Conservation (phyloP, 2,329 filamentous ascomycete genomes). For the Coniochaeta hoffmannii region DNA sequence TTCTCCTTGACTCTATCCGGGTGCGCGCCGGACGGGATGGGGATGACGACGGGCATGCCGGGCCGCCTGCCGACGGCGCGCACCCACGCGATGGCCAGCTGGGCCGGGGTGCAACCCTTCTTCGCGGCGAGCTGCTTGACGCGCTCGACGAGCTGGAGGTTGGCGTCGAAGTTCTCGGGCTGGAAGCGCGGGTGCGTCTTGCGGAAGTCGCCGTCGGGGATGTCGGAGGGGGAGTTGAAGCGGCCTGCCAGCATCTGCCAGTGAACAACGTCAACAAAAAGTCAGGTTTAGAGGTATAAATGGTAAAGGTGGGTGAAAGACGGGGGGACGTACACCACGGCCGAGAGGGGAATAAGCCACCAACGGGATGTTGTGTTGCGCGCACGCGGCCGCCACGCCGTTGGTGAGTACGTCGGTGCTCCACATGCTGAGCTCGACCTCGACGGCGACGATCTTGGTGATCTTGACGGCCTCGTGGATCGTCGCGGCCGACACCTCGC, state of each 20-base stretch:
- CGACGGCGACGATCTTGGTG: constrained; percentile 38
- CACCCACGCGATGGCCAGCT: constrained; percentile 62
- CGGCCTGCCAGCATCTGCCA: constrained; percentile 48
- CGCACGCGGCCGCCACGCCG: constrained; percentile 39
- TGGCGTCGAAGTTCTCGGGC: constrained; percentile 54
- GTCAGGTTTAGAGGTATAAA: background rate
- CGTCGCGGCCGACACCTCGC: constrained; percentile 41
- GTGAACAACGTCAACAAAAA: constrained; percentile 20
- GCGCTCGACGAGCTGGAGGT: constrained; percentile 52
- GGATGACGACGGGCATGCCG: constrained; percentile 52
- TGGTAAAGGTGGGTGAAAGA: constrained; percentile 5
- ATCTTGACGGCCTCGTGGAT: constrained; percentile 38
- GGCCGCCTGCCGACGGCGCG: constrained; percentile 38
- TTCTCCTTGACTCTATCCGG: constrained; percentile 55
- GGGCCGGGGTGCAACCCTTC: constrained; percentile 53
- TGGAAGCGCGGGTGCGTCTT: constrained; percentile 50
- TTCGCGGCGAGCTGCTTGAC: constrained; percentile 49
- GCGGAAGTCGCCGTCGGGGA: constrained; percentile 43
- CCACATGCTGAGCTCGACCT: constrained; percentile 41
- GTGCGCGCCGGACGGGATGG: constrained; percentile 59
- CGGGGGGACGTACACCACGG: constrained; percentile 19
- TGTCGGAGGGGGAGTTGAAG: constrained; percentile 44
- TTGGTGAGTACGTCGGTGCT: constrained; percentile 24
- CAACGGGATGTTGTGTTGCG: constrained; percentile 59
- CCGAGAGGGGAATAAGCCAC: constrained; percentile 51